Percentiles rank a stretch among this genome's conserved stretches.
These are phyloP conservation scores for Ceriops tagal DNA, from an alignment of 345 rosid genomes.

Conservation along the genomic window DNA sequence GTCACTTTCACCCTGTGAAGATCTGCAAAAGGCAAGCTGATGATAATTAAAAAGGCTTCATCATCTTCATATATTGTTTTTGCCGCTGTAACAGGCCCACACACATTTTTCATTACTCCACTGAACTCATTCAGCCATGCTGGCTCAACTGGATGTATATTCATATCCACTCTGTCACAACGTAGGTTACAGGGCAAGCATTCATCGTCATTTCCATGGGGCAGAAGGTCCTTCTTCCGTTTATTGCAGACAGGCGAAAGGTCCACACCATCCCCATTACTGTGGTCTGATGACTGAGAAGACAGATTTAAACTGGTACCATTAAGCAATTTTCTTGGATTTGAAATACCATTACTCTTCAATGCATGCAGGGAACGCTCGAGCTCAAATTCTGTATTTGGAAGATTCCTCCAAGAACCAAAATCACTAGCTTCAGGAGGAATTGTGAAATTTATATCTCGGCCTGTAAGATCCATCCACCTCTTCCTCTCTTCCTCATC, in stretches of 20 bases:
- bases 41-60: constrained; percentile 59
- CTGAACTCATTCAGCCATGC: constrained; percentile 72
- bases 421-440: constrained; percentile 87
- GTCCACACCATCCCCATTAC: constrained; percentile 63
- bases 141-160: constrained; percentile 65
- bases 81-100: constrained; percentile 86
- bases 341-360: constrained; percentile 38
- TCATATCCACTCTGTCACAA: constrained; percentile 52
- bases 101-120: constrained; percentile 73
- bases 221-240: constrained; percentile 74
- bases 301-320: constrained; percentile 85
- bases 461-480: constrained; percentile 89
- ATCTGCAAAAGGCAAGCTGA: constrained; percentile 80
- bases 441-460: constrained; percentile 74
- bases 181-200: constrained; percentile 48
- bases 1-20: constrained; percentile 80
- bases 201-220: constrained; percentile 56
- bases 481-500: constrained; percentile 89
- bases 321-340: constrained; percentile 66
- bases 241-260: constrained; percentile 61
- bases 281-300: constrained; percentile 56
- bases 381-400: constrained; percentile 87
- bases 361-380: constrained; percentile 52
- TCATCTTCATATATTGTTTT: constrained; percentile 81
- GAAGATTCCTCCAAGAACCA: constrained; percentile 89